Evolutionary conservation across 2,329 filamentous ascomycete species (phyloP), one percentile per base, ranked within the genome.

Genomic region (Thelonectria blattea): DNA sequence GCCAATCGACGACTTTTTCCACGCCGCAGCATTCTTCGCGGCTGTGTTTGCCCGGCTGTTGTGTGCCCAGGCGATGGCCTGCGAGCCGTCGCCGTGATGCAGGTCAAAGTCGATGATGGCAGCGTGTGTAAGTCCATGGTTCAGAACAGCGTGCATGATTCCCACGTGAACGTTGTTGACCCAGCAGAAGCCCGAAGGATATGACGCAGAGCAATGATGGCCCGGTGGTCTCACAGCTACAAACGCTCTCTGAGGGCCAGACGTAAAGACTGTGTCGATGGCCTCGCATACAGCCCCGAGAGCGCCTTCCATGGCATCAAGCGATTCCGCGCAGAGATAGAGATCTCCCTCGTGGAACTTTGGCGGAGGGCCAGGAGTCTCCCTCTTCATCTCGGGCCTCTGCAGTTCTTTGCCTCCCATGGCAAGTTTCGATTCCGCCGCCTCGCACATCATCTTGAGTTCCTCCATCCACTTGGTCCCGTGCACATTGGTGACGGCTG

Each of bases 151-250:
- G 74, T 99, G 91, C 75, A 96, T 91, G 65, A 99, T 97, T 0
- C 94, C 95, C 20, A 99, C 92, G 72, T 98, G 94, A 1, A 99
- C 93, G 73, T 99, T 99, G 76, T 99, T 99, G 52, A 99, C 80
- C 94, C 95, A 99, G 79, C 95, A 99, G 73, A 99, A 99, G 0
- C 95, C 95, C 2, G 94, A 97, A 0, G 95, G 95, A 69, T 90
- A 89, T 51, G 90, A 87, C 4, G 92, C 87, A 2, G 94, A 97
- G 77, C 95, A 99, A 73, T 99, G 95, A 73, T 99, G 95, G 1
- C 95, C 95, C 0, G 95, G 95, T 5, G 95, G 95, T 32, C 95
- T 88, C 51, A 98, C 91, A 27, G 91, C 93, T 51, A 98, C 92
- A 74, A 99, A 99, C 0, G 93, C 93, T 56, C 92, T 87, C 47